Base-by-base conservation (phyloP, 2,329 filamentous ascomycete genomes). In the Mollisiaceae sp. region DNA sequence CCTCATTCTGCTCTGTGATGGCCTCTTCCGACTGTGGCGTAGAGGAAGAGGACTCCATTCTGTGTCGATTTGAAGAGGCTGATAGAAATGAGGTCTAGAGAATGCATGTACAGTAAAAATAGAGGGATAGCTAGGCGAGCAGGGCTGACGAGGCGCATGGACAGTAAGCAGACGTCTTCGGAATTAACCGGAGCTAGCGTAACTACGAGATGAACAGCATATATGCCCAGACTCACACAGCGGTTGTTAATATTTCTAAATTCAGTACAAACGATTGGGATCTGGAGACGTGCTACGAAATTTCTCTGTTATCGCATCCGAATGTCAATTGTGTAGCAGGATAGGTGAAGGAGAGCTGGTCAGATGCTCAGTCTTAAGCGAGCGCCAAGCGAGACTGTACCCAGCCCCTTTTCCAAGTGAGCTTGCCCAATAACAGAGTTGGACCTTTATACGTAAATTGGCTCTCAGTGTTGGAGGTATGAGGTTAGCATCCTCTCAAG, bases 141-240 rank as follows among this genome's bases (percentile, higher is more conserved):
- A 57, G 36, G 36, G 20, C 5, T 57, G 35, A 18, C 9, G 1
- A 57, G 9, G 52, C 18, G 55, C 4, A 24, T 39, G n/a, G 55
- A 39, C 9, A 24, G 20, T 38, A 8, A 41, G 24, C 52, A 35
- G 1, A 24, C 14, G 2, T 24, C 52, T 18, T 36, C 32, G 55
- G 55, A 57, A 35, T 35, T 57, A 57, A 39, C 55, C 55, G 55
- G 55, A 57, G 35, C 32, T 57, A 57, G 4, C 14, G 38, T 41
- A 41, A 39, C 36, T 14, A 39, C 36, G 36, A 39, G 36, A 39
- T 39, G 8, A 39, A 14, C 38, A 41, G 11, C 38, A 41, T 41
- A 18, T 41, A 12, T 12, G 38, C 38, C 38, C 12, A 41, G 27
- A 32, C 27, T 32, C 27, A 6, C 27, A 32, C 27, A 32, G 27